Base-by-base conservation (phyloP, 176 grass and related monocot species). In the Oryza longistaminata region DNA sequence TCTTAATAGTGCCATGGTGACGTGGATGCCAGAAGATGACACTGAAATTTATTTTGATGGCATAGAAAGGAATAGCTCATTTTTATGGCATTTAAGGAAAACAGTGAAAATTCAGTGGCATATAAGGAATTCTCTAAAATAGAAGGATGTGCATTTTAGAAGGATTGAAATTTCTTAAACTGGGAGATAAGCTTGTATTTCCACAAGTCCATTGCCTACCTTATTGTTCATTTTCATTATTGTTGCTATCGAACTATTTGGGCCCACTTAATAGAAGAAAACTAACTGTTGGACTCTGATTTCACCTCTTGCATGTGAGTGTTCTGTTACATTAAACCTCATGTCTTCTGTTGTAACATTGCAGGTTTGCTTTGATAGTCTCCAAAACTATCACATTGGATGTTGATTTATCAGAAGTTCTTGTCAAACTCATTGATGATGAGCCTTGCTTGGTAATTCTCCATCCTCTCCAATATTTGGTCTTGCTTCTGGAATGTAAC, bases 341-440 rank as follows among this genome's bases (percentile, higher is more conserved):
- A 55, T 76, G 62, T 68, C 77, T 16, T 88, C 31, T 22, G 64
- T 78, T 69, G 6, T 45, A 61, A 72, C 31, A 52, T 86, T 88
- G 64, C 92, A 97, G 92, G 88, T 85, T 97, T 90, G 66, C 77
- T 75, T 91, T 97, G 65, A 91, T 92, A 83, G 77, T 97, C 29
- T 97, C 95, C 15, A 97, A 94, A 64, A 94, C 90, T 29, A 79
- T 88, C 55, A 97, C 81, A 85, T 50, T 97, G 37, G 53, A 88
- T 79, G 72, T 82, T 75, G 79, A 91, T 71, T 84, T 97, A 27
- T 71, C 81, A 3, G 43, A n/a, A 7, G 49, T 92, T 85, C 17
- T 76, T 66, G 74, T 97, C 71, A 2, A 61, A 84, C 43, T 2
- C 39, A 89, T 97, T 81, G 65, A 85, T 21, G 92, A 94, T 70